Conservation (phyloP, 2,329 filamentous ascomycete species). For the Trichothecium roseum region DNA sequence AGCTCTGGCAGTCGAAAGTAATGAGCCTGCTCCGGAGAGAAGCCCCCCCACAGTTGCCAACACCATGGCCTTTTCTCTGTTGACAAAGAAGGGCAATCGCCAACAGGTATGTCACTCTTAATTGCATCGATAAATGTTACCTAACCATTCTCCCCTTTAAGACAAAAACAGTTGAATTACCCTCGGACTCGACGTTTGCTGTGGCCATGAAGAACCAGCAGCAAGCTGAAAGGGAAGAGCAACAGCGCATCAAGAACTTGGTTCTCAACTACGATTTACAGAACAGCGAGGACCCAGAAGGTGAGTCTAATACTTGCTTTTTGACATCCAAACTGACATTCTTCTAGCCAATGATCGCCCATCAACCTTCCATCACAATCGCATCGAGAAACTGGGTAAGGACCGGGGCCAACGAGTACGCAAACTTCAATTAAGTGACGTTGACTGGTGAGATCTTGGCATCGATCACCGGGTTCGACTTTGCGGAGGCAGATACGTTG, state of each 20-base stretch:
- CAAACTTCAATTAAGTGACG: slow-evolving; percentile 89
- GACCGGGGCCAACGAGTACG: slow-evolving; percentile 73
- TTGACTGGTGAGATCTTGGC: slow-evolving; percentile 64
- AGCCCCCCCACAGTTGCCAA: slow-evolving; percentile 10
- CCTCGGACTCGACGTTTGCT: slow-evolving; percentile 86
- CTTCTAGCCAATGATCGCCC: slow-evolving; percentile 39
- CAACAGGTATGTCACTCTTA: slow-evolving; percentile 56
- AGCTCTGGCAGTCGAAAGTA: slow-evolving; percentile 13
- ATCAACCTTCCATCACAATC: slow-evolving; percentile 39
- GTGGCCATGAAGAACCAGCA: slow-evolving; percentile 94
- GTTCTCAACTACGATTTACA: slow-evolving; percentile 94
- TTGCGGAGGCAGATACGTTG: background rate
- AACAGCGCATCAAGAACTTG: slow-evolving; percentile 95
- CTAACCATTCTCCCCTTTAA: slow-evolving; percentile 23
- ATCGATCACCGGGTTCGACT: too few relatives aligned
- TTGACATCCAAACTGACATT: slow-evolving; percentile 20
- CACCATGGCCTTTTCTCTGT: slow-evolving; percentile 93
- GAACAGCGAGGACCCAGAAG: slow-evolving; percentile 69
- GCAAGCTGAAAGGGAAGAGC: slow-evolving; percentile 88
- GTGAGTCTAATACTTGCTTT: slow-evolving; percentile 50
- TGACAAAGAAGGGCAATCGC: slow-evolving; percentile 92
- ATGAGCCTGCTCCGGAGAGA: slow-evolving; percentile 5
- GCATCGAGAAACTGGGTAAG: slow-evolving; percentile 43
- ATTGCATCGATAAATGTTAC: background rate
- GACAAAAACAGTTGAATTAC: slow-evolving; percentile 85